A percentile compares a stretch with the other conserved stretches of the same genome.
Evolutionary conservation across 495 filamentous ascomycete genomes (phyloP).

Genomic region (Hypoxylon lienhwacheense): DNA sequence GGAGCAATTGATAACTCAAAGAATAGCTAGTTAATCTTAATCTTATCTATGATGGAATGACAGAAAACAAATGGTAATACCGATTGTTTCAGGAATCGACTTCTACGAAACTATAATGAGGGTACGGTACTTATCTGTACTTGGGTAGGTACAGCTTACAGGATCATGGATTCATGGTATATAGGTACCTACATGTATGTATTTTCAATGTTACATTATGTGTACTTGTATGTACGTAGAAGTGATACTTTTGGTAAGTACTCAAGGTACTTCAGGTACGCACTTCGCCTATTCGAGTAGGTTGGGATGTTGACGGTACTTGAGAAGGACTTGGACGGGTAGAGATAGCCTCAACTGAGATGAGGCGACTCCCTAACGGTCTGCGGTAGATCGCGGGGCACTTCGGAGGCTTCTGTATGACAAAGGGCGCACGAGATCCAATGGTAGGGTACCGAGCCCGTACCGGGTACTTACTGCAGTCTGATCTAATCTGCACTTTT

Average conservation of each 20-base stretch:
- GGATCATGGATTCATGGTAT: no score
- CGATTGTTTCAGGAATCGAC: constrained; percentile 24
- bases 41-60: constrained; percentile 40
- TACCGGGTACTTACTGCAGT: constrained; percentile 26
- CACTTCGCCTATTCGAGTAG: no score
- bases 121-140: no score
- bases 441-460: constrained; percentile 3
- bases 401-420: constrained; percentile 10
- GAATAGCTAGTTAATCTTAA: no score
- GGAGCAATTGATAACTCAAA: constrained; percentile 39
- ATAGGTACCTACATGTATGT: no score
- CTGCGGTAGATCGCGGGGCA: constrained; percentile 6
- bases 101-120: constrained; percentile 32
- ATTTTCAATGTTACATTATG: no score
- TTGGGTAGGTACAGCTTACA: no score
- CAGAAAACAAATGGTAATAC: constrained; percentile 35
- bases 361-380: constrained; percentile 22
- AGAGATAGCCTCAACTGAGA: constrained; percentile 31
- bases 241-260: no score
- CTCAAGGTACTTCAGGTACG: no score
- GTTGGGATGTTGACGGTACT: constrained; percentile 22
- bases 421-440: constrained; percentile 23
- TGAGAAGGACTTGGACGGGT: constrained; percentile 4
- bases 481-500: constrained; percentile 27
- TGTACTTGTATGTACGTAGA: no score